phyloP scores from a whole-genome alignment of 2,329 filamentous ascomycete genomes.

The Metarhizium rileyi region DNA sequence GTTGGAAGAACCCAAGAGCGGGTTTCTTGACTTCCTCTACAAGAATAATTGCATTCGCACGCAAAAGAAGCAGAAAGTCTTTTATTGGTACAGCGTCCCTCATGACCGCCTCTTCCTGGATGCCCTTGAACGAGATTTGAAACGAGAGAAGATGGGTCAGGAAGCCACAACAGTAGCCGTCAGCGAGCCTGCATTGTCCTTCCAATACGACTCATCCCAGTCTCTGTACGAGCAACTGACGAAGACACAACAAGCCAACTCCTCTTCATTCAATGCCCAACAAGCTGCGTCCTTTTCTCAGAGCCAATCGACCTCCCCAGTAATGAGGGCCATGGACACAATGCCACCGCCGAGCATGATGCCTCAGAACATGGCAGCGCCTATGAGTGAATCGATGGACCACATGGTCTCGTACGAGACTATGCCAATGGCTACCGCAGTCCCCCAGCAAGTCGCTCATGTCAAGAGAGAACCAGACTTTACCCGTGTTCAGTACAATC shows the following conservation, averaged over 20 bases:
- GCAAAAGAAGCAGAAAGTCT: slow-evolving; percentile 99
- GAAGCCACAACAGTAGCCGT: slow-evolving; percentile 95
- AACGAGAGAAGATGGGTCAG: slow-evolving; percentile 99
- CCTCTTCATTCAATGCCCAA: slow-evolving; percentile 87
- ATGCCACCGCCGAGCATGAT: slow-evolving; percentile 91
- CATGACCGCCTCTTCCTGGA: slow-evolving; percentile 97
- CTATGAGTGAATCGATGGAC: slow-evolving; percentile 56
- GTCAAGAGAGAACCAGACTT: slow-evolving; percentile 88
- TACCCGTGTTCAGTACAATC: slow-evolving; percentile 75
- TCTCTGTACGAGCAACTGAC: slow-evolving; percentile 99
- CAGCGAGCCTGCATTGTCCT: slow-evolving; percentile 92
- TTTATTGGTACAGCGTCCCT: slow-evolving; percentile 99
- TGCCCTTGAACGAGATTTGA: slow-evolving; percentile 91
- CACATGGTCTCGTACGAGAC: slow-evolving; percentile 59
- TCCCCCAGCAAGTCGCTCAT: slow-evolving; percentile 54
- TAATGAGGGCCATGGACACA: slow-evolving; percentile 81
- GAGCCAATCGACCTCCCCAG: slow-evolving; percentile 77
- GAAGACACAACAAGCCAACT: slow-evolving; percentile 97
- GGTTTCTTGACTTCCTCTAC: slow-evolving; percentile 97
- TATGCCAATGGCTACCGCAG: slow-evolving; percentile 59
- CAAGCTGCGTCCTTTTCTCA: slow-evolving; percentile 54
- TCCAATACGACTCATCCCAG: slow-evolving; percentile 98
- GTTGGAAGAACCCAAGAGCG: slow-evolving; percentile 96
- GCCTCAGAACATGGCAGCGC: slow-evolving; percentile 41
- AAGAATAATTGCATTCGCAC: slow-evolving; percentile 99